Conservation (phyloP, 129 eudicot species). For the Chrysanthemum lavandulifolium region DNA sequence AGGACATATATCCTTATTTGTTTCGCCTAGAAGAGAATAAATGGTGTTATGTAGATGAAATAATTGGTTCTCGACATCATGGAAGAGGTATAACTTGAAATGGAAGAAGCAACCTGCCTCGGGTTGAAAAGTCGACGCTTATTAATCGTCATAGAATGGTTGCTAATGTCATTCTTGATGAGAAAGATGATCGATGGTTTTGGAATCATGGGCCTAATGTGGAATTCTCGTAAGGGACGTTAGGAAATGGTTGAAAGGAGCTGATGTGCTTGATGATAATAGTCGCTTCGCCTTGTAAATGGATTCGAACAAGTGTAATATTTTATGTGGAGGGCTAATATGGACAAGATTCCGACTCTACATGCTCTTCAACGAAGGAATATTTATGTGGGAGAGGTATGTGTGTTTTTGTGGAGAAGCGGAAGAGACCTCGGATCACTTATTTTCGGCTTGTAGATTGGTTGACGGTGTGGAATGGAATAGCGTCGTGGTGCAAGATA, state of each 20-base stretch:
- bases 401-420: too few species aligned
- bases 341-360: neutral
- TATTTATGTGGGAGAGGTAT: neutral
- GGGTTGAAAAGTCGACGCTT: neutral
- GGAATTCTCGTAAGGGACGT: neutral
- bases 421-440: neutral
- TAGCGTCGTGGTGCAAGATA: neutral
- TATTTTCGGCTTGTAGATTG: neutral
- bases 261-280: neutral
- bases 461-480: neutral
- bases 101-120: neutral
- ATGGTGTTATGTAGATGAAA: conserved; percentile 1
- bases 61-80: neutral
- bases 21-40: too few species aligned
- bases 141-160: neutral
- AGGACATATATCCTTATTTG: neutral
- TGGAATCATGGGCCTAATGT: neutral
- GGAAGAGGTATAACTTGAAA: neutral
- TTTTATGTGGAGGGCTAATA: too few species aligned
- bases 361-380: neutral
- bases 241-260: neutral
- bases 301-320: too few species aligned
- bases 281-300: neutral
- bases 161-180: neutral
- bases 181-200: neutral